Percentiles rank a stretch among this genome's conserved stretches.
phyloP scores from a whole-genome alignment of 2,329 filamentous ascomycete genomes.

The Penicillium janthinellum region DNA sequence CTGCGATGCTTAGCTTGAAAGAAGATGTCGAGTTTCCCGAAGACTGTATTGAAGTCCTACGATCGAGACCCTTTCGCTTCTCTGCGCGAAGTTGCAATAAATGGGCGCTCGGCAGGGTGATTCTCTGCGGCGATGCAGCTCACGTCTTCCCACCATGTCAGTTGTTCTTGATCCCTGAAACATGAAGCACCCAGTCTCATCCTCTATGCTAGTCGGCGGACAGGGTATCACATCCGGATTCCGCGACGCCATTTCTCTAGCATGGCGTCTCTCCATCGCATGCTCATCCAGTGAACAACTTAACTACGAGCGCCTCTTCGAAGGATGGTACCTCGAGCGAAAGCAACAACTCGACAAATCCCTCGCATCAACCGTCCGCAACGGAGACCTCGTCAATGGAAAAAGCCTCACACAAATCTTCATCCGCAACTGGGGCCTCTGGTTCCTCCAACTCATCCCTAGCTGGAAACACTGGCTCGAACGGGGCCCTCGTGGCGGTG shows the following conservation, averaged over 20 bases:
- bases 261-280: constrained; percentile 41
- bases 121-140: constrained; percentile 54
- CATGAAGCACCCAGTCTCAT: background rate
- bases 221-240: constrained; percentile 48
- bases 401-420: constrained; percentile 32
- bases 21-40: constrained; percentile 41
- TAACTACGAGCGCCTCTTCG: constrained; percentile 28
- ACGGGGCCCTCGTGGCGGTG: constrained; percentile 31
- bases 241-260: constrained; percentile 40
- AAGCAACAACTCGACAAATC: constrained; percentile 43
- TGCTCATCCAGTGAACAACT: constrained; percentile 18
- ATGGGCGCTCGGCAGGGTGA: constrained; percentile 46
- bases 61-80: constrained; percentile 52
- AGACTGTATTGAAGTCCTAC: constrained; percentile 52
- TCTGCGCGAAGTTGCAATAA: constrained; percentile 50
- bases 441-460: constrained; percentile 36
- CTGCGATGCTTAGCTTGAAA: constrained; percentile 17
- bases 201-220: constrained; percentile 36
- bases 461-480: constrained; percentile 32
- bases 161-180: background rate
- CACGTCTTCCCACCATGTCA: constrained; percentile 56
- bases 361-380: constrained; percentile 36
- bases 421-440: constrained; percentile 38
- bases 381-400: constrained; percentile 38
- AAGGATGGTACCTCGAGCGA: constrained; percentile 39